Evolutionary conservation across 2,329 filamentous ascomycete genomes (phyloP), one percentile per base, ranked within the genome.

Genomic region (Fusarium dlaminii): DNA sequence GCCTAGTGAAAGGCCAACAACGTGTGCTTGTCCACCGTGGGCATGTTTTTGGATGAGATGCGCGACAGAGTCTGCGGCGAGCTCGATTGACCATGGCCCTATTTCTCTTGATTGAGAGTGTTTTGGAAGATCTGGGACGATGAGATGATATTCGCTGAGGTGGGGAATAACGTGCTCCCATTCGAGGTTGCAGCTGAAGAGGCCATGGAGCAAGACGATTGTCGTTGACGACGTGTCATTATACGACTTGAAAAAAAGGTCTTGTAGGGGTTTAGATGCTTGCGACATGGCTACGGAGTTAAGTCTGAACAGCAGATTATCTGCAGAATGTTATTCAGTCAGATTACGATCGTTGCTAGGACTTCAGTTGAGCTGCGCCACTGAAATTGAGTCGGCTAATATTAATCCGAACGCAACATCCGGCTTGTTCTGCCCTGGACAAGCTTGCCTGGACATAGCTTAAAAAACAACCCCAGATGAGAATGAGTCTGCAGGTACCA

Each of bases 1-100:
- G 10, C 83, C 84, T 22, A 83, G 80, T 1, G 83, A 86, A 8
- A 85, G 48, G 4, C 84, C 84, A 20, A 84, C 82, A 27, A 86
- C 45, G 63, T 86, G 84, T 1, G 84, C 84, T 6, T 71, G 67
- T 10, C 79, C 78, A 62, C 75, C 72, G 27, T 83, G 80, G 0
- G 83, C 83, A 48, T 82, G 75, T 0, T 63, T 57, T 6, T 70
- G 77, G 54, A 86, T 83, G 27, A 85, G 74, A 2, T 70, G 52
- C 5, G 83, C 81, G 4, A 86, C 75, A 18, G 74, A 76, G 13
- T 80, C 76, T 34, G 82, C 80, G 6, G 77, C 73, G 6, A 78
- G 55, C 1, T 66, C 68, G 15, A 83, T 77, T 5, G 80, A 79
- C 40, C 78, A 80, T 1, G 81, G 81, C 5, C 68, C 60, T 32